Evolutionary conservation across 768 basidiomycete genomes (phyloP), one percentile per base, ranked within the genome.

Genomic region (Tulasnella sp.): DNA sequence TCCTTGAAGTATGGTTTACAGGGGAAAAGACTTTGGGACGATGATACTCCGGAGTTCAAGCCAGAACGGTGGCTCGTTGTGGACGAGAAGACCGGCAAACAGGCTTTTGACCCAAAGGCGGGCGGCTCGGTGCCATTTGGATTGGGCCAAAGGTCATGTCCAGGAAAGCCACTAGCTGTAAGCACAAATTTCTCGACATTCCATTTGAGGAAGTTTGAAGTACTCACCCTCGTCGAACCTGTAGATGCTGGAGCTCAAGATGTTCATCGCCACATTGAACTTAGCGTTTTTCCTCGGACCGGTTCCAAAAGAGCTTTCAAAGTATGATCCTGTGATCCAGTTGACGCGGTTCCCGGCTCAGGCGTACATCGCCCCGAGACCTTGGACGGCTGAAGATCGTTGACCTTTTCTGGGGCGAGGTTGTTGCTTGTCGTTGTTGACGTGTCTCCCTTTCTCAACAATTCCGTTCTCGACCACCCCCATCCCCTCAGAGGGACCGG

Each of bases 21-120:
- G 6, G 32, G 44, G 40, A 52, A 52, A n/a, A 5, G 32, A 12
- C 19, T n/a, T 11, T 41, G 44, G 40, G 67, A 47, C 3, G 17
- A 69, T 42, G 67, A 69, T 69, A 32, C 67, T 5, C 14, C 22
- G 4, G 40, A 69, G 42, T 69, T 69, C 67, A 69, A 69, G 26
- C 67, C 67, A 42, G 67, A 69, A 47, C 37, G 67, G 12, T 69
- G 67, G 67, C 35, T 69, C 42, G 42, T 69, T 12, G 67, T 19
- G 22, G 67, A 35, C 19, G 67, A 69, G 52, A 59, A 32, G 52
- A 59, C 52, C 19, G 67, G 67, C 29, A 69, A 69, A 22, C 22
- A 9, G 35, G 32, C 14, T 14, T 69, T 69, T 34, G 19, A 41
- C 67, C 39, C 29, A 3, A 69, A 69, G 26, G 40, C 39, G 16